Evolutionary conservation across 768 basidiomycete genomes (phyloP), one percentile per base, ranked within the genome.

Genomic region (Tulasnella sp.): DNA sequence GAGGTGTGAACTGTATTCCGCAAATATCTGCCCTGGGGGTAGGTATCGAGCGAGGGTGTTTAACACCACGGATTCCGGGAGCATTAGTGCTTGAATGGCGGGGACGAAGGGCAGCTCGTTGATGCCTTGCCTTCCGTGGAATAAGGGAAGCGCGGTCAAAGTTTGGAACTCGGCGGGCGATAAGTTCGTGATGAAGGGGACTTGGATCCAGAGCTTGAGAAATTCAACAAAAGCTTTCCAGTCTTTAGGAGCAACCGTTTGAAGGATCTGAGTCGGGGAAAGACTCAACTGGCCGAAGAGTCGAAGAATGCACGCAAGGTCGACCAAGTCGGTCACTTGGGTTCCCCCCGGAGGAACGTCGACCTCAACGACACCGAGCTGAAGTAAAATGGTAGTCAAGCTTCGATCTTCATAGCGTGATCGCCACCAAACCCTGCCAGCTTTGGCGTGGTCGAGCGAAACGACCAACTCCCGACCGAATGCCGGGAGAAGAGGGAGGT

Each of bases 401-500:
- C 3, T n/a, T 34, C 14, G 34, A 18, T 69, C 16, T 37, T 69
- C 64, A 37, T 9, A 34, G 1, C 16, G 64, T 2, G 24, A 69
- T 69, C 34, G 64, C 64, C 64, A 31, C 64, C 64, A 69, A 14
- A 69, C 14, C 31, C 18, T 69, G 64, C 64, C 64, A 12, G 3
- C 16, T 2, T 18, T 28, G 7, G 64, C 64, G 34, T 69, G 28
- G n/a, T 31, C 8, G 1, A 31, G 28, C 8, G 64, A 69, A 37
- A 69, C 64, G 8, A 69, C 28, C 64, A 69, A 37, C 2, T 69
- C 64, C 14, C 34, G 64, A 69, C 28, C 28, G 34, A 69, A 2
- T 6, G 64, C 64, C 6, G 64, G 64, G n/a, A 69, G 64, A 69
- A 69, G 64, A 34, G 64, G 64, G 18, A 69, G 64, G n/a, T 69